These are phyloP conservation scores for Rhizopogon rudus DNA, from an alignment of 768 basidiomycete genomes.

Conservation along the genomic window DNA sequence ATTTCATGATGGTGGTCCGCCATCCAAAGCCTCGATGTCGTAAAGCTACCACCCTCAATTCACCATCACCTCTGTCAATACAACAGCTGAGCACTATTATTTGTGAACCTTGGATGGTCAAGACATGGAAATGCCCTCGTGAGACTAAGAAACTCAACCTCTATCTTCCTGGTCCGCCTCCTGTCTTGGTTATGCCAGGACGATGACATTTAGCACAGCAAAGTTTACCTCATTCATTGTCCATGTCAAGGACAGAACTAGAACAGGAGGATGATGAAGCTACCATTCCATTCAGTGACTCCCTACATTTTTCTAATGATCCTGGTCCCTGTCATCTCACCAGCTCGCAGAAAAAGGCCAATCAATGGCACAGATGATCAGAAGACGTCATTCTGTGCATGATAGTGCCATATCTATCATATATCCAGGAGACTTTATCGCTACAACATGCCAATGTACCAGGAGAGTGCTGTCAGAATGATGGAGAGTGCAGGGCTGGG, in stretches of 20 bases:
- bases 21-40: neutral
- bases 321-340: no score
- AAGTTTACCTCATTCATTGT: neutral
- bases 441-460: neutral
- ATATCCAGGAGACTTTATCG: neutral
- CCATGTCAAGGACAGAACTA: neutral
- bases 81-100: neutral
- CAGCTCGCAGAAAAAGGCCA: no score
- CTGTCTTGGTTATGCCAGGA: neutral
- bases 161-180: neutral
- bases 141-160: neutral
- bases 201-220: neutral
- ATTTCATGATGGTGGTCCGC: neutral
- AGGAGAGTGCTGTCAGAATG: neutral
- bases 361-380: no score
- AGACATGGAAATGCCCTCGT: neutral
- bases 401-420: constrained; percentile 1
- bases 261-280: neutral
- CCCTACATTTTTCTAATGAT: neutral
- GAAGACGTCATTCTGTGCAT: neutral
- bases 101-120: neutral
- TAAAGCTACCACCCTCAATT: neutral
- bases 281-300: neutral
- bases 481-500: neutral
- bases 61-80: neutral